These are phyloP conservation scores for Coprinopsis marcescibilis DNA, from an alignment of 768 basidiomycete species.

Conservation along the genomic window DNA sequence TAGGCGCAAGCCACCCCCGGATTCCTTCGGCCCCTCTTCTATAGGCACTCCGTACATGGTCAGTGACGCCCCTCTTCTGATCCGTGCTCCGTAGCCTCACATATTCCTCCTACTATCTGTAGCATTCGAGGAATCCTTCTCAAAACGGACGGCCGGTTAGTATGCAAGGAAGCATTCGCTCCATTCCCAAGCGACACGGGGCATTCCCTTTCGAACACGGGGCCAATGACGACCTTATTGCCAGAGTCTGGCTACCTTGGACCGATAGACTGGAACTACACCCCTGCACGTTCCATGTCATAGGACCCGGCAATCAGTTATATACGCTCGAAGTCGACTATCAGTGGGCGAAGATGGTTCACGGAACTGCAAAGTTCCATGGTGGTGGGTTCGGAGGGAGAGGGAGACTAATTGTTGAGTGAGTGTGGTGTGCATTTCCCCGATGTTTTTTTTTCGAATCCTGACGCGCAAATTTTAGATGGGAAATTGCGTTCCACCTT, in stretches of 20 bases:
- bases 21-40: no score
- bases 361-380: slow-evolving; percentile 8
- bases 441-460: neutral
- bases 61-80: no score
- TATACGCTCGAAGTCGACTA: slow-evolving; percentile 9
- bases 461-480: neutral
- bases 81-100: no score
- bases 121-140: no score
- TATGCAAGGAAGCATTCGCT: neutral
- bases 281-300: slow-evolving; percentile 8
- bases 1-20: no score
- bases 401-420: slow-evolving; percentile 9
- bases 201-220: slow-evolving; percentile 5
- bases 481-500: slow-evolving; percentile 4
- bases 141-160: neutral
- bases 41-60: no score
- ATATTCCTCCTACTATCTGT: no score
- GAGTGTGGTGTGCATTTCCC: neutral
- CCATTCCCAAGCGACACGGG: slow-evolving; percentile 4
- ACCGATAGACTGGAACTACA: slow-evolving; percentile 1
- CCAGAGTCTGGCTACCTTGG: slow-evolving; percentile 7
- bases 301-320: neutral
- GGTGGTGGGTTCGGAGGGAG: slow-evolving; percentile 3
- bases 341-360: slow-evolving; percentile 2
- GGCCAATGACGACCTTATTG: slow-evolving; percentile 7